Conservation (phyloP, 2,329 filamentous ascomycete genomes). For the Monosporascus sp. region DNA sequence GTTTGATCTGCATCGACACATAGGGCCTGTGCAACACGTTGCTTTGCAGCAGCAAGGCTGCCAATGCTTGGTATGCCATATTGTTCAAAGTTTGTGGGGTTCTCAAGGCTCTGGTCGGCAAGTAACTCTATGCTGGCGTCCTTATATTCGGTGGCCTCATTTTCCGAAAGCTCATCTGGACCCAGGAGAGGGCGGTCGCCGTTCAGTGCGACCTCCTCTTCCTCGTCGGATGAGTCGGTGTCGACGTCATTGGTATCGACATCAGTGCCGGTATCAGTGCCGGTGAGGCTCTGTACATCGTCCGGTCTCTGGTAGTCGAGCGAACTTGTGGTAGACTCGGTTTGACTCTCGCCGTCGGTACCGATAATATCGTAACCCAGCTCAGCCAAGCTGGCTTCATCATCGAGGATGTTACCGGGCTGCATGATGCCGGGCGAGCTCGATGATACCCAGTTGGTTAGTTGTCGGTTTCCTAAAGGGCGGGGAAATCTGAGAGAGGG, state of each 20-base stretch:
- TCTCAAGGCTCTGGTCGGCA: conserved; percentile 26
- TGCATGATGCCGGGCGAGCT: conserved; percentile 55
- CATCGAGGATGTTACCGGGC: conserved; percentile 35
- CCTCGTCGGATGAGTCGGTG: conserved; percentile 36
- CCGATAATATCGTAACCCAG: conserved; percentile 54
- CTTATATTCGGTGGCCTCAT: conserved; percentile 11
- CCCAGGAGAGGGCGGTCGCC: conserved; percentile 9
- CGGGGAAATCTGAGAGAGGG: conserved; percentile 52
- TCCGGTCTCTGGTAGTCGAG: conserved; percentile 44
- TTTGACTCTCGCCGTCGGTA: conserved; percentile 49
- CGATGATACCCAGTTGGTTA: conserved; percentile 55
- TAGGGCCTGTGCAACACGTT: conserved; percentile 2
- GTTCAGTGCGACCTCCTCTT: conserved; percentile 11
- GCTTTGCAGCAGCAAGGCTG: conserved; percentile 6
- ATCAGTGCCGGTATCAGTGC: conserved; percentile 39
- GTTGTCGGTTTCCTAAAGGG: conserved; percentile 48
- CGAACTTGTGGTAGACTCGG: conserved; percentile 43
- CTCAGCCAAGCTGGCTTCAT: conserved; percentile 48
- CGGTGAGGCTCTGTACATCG: conserved; percentile 44
- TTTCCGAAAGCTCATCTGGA: conserved; percentile 11
- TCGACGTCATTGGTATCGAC: conserved; percentile 40
- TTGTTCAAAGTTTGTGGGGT: conserved; percentile 25
- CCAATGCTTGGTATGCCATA: conserved; percentile 14
- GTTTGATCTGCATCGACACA: background rate
- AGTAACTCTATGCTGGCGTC: conserved; percentile 20